These are phyloP conservation scores for Chlamydomonas applanata DNA, from an alignment of 139 green algal genomes.

Conservation along the genomic window DNA sequence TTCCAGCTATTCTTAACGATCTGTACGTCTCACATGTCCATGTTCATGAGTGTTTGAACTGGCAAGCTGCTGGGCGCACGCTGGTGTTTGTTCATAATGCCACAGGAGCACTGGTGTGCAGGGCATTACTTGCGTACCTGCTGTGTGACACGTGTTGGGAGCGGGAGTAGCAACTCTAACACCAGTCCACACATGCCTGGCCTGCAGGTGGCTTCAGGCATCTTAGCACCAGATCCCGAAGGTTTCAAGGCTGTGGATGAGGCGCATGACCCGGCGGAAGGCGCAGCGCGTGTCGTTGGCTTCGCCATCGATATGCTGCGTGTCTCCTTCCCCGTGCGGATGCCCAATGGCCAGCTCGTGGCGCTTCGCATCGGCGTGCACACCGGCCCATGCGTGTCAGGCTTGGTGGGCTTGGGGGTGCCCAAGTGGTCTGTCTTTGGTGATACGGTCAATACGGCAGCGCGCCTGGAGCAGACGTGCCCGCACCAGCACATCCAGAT, in stretches of 20 bases:
- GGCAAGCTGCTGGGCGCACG: no score
- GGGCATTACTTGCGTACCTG: no score
- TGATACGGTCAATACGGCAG: slow-evolving; percentile 32
- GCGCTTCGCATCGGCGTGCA: slow-evolving; percentile 17
- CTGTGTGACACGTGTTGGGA: no score
- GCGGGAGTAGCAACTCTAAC: no score
- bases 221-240: slow-evolving; percentile 1
- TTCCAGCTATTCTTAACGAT: no score
- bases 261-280: neutral
- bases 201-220: neutral
- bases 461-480: slow-evolving; percentile 24
- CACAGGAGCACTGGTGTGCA: no score
- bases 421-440: slow-evolving; percentile 19
- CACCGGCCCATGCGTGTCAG: slow-evolving; percentile 18
- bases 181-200: no score
- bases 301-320: slow-evolving; percentile 10
- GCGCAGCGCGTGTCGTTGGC: neutral
- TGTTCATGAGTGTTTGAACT: no score
- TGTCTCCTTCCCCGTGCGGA: neutral
- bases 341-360: slow-evolving; percentile 9
- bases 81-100: no score
- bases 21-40: no score
- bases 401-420: slow-evolving; percentile 14
- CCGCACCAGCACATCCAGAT: slow-evolving; percentile 23
- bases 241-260: slow-evolving; percentile 14